Evolutionary conservation across 768 basidiomycete species (phyloP), one percentile per base, ranked within the genome.

Genomic region (Mycena pura): DNA sequence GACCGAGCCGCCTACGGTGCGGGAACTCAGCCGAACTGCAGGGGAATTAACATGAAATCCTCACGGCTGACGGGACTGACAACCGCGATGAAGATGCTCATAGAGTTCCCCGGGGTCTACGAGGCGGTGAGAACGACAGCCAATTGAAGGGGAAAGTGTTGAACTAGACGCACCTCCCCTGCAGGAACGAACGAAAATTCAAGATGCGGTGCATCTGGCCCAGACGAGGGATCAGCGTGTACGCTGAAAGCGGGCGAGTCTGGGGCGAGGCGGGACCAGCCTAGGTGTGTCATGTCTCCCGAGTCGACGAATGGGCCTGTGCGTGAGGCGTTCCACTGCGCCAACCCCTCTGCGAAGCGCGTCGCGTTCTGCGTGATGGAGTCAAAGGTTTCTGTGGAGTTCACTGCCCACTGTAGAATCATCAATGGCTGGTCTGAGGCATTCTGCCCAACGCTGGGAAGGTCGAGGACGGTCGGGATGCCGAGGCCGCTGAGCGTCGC

Each of bases 271-370:
- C 46, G 36, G 7, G 25, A 8, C 27, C 5, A 48, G 2, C 27
- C 46, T 2, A 32, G 4, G 14, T 47, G 46, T 5, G 55, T 47
- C 27, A 4, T 28, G 55, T 22, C 21, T 8, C 46, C 45, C 2
- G 38, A 47, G 22, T 57, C 55, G 14, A 57, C 55, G 27, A 57
- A 41, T 5, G 55, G 55, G 5, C 55, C 55, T 6, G 46, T 57
- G 27, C 17, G 46, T n/a, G 55, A 57, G 5, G 39, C 6, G 39
- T 48, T 57, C 55, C 55, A 57, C 21, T 57, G 10, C 13, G 46
- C 36, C 27, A 47, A 15, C 5, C 13, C 55, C 21, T 47, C 38
- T 3, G 25, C 28, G 22, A 39, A 52, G 10, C 17, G 38, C 25
- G 39, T 41, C 17, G 50, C 27, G 10, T 52, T 56, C 25, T 27